These are phyloP conservation scores for Prunus armeniaca DNA, from an alignment of 306 rosid genomes.

Conservation along the genomic window DNA sequence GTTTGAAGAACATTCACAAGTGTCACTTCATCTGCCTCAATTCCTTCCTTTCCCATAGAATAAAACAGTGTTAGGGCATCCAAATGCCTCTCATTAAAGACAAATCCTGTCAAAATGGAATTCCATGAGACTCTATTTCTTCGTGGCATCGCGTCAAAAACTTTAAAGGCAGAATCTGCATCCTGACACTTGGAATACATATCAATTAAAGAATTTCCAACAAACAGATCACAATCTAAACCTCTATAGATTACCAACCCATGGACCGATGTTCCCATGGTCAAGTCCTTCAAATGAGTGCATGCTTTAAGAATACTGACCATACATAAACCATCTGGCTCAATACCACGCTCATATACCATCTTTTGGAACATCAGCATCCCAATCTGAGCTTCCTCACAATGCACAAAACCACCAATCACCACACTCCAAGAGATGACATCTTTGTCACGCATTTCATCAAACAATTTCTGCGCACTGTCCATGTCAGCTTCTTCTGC, in stretches of 20 bases:
- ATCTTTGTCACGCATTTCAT: constrained; percentile 43
- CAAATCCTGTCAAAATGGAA: constrained; percentile 34
- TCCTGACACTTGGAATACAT: constrained; percentile 41
- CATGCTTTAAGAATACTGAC: constrained; percentile 50
- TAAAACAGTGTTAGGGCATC: constrained; percentile 34
- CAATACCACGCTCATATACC: constrained; percentile 28
- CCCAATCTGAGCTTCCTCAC: constrained; percentile 31
- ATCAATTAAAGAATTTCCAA: constrained; percentile 49
- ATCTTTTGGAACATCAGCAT: constrained; percentile 31
- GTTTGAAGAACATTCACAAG: constrained; percentile 46
- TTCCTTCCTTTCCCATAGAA: constrained; percentile 33
- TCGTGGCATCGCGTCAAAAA: constrained; percentile 29
- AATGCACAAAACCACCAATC: constrained; percentile 37
- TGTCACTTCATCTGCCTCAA: constrained; percentile 37
- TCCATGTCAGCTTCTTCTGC: constrained; percentile 28
- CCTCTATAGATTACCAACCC: constrained; percentile 45
- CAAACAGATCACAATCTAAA: constrained; percentile 35
- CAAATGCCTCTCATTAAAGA: constrained; percentile 31
- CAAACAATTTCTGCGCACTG: constrained; percentile 36
- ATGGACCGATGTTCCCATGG: constrained; percentile 32
- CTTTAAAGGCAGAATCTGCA: constrained; percentile 28
- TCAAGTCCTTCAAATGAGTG: constrained; percentile 22
- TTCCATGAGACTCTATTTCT: constrained; percentile 50
- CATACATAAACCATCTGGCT: constrained; percentile 38
- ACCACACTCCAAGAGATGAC: constrained; percentile 47